Evolutionary conservation across 495 filamentous ascomycete genomes (phyloP), one percentile per base, ranked within the genome.

Genomic region (Pseudevernia furfuracea): DNA sequence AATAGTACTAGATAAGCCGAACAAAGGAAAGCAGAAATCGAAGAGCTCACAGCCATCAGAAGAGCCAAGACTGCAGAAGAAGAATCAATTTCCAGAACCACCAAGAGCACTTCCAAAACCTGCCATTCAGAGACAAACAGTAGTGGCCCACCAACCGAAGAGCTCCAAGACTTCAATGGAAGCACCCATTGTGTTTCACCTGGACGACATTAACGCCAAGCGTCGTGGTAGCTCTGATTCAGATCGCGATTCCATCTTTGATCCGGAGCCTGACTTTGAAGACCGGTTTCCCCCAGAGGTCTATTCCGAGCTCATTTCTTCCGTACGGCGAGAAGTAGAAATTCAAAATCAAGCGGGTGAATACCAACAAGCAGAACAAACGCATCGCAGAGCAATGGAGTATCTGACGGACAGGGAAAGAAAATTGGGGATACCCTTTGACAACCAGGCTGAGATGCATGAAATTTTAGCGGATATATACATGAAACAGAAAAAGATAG

Each of bases 241-340:
- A 6, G 65, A 67, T 23, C 32, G 30, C 28, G 49, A 60, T 21
- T 68, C 69, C 3, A 57, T 68, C 14, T 38, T 48, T 7, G 69
- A 71, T 44, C 66, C 66, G 1, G 66, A 68, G 55, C 66, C 67
- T 23, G 69, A 71, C 1, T 61, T 59, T 38, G 56, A 67, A 36
- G 66, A 59, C 34, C 43, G 49, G 14, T 67, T 71, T 28, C 58
- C 69, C 7, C 23, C 60, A 15, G 67, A 61, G 10, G 67, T 68
- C 5, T 71, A 68, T 30, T 46, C 64, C 0, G 61, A 64, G 23
- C 60, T 71, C 2, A 68, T 68, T 23, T 52, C 38, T 10, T 52
- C 62, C 12, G 36, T 61, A 19, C 63, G n/a, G 14, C 43, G 39
- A 7, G 69, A 71, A 28, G 52, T 65, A 9, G 55, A 63, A 21